Evolutionary conservation across 495 filamentous ascomycete species (phyloP), one percentile per base, ranked within the genome.

Genomic region (Aspergillus baeticus): DNA sequence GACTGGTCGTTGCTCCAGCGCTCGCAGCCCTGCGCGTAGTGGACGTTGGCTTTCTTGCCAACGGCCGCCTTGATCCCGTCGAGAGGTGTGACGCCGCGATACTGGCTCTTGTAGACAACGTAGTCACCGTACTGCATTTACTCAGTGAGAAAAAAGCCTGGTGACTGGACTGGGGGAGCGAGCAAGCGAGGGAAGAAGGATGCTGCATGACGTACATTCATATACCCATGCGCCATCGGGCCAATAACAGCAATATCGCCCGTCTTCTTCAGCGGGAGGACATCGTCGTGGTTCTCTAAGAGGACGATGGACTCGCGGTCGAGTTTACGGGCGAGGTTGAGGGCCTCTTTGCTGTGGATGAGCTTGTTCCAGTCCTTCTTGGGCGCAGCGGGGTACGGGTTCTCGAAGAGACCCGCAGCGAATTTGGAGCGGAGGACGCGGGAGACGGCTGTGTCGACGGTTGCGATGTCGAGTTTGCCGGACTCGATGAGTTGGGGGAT

Each of bases 61-160:
- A 83, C 81, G 10, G 81, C 81, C 11, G 77, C 74, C 41, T 78
- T 81, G 58, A 89, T 86, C 17, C 87, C 86, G 51, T 86, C 84
- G 8, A 87, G 72, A 7, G 87, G 87, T 1, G 82, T 88, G 21
- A 87, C 76, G 21, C 85, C 85, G 34, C 78, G 77, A 54, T 81
- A 81, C 42, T 85, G 80, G 13, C 82, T 81, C 10, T 68, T 58
- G 63, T 83, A 80, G 15, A 85, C 81, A 6, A 89, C 85, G 56
- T 87, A 88, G 64, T 88, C 86, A 22, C 86, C 86, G 46, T 85
- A 86, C 77, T 84, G n/a, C n/a, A n/a, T n/a, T n/a, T n/a, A n/a
- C n/a, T n/a, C n/a, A 33, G 10, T n/a, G 26, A 29, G 8, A 29
- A 29, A 29, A 4, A n/a, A 10, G 34, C 48, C 34, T 20, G 13